Evolutionary conservation across 129 eudicot species (phyloP).

Genomic region (Flaveria linearis): DNA sequence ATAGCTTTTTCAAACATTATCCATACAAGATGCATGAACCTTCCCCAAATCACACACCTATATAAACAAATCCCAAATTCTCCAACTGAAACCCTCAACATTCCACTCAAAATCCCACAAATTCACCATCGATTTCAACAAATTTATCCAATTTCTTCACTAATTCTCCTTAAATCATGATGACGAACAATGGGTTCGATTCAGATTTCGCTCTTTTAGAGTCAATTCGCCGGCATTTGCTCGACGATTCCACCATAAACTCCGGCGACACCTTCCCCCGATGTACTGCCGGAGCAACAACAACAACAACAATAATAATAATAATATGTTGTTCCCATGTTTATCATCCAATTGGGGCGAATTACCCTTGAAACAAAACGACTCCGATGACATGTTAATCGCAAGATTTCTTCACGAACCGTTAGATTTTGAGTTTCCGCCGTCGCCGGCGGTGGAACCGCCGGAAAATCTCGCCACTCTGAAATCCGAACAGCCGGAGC

Average conservation of each 20-base stretch:
- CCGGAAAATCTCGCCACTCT: conserved; percentile 19
- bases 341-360: conserved; percentile 52
- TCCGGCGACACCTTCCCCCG: conserved; percentile 27
- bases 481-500: conserved; percentile 54
- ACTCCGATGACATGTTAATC: conserved; percentile 55
- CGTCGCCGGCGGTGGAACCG: not conserved
- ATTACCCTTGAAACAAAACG: conserved; percentile 43
- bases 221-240: conserved; percentile 47
- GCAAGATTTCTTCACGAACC: conserved; percentile 43
- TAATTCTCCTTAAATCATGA: conserved; percentile 10
- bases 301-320: too few species aligned
- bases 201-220: conserved; percentile 65
- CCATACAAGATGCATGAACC: conserved; percentile 40
- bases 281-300: conserved; percentile 35
- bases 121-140: not conserved
- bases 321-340: conserved; percentile 35
- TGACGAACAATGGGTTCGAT: conserved; percentile 36
- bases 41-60: conserved; percentile 32
- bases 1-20: conserved; percentile 1
- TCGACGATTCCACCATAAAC: conserved; percentile 43
- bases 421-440: conserved; percentile 30
- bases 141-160: not conserved
- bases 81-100: conserved; percentile 17
- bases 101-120: not conserved
- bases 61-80: conserved; percentile 21